Evolutionary conservation across 148 eudicot genomes (phyloP).

Genomic region (Vaccinium darrowii): DNA sequence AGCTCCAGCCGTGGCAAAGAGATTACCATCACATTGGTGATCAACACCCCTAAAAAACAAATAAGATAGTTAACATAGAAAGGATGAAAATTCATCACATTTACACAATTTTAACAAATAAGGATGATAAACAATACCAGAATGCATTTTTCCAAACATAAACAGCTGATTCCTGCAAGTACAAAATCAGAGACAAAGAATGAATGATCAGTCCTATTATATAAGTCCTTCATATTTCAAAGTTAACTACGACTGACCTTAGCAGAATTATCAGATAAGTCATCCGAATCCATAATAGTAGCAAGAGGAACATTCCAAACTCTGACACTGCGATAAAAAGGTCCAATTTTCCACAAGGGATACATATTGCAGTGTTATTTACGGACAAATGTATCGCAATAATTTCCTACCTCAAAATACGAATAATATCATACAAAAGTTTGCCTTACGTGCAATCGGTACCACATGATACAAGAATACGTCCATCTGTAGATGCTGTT

Average conservation of each 20-base stretch:
- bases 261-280: constrained; percentile 30
- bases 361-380: not conserved
- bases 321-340: constrained; percentile 57
- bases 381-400: not conserved
- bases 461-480: constrained; percentile 89
- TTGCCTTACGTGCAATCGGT: constrained; percentile 85
- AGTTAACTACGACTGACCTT: constrained; percentile 39
- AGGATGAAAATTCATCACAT: not conserved
- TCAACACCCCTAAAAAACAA: constrained; percentile 64
- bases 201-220: not conserved
- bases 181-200: constrained; percentile 9
- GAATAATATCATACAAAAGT: not conserved
- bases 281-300: constrained; percentile 42
- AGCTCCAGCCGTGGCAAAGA: constrained; percentile 97
- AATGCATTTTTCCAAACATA: constrained; percentile 76
- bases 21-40: constrained; percentile 85
- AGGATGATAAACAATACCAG: constrained; percentile 39
- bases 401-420: constrained; percentile 3
- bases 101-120: no score
- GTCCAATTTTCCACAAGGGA: not conserved
- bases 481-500: constrained; percentile 83
- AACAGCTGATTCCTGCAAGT: constrained; percentile 68
- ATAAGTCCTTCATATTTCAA: not conserved
- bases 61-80: constrained; percentile 3
- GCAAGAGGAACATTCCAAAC: constrained; percentile 81